These are phyloP conservation scores for Globisporangium radiosum DNA, from an alignment of 352 stramenopile genomes.

Conservation along the genomic window DNA sequence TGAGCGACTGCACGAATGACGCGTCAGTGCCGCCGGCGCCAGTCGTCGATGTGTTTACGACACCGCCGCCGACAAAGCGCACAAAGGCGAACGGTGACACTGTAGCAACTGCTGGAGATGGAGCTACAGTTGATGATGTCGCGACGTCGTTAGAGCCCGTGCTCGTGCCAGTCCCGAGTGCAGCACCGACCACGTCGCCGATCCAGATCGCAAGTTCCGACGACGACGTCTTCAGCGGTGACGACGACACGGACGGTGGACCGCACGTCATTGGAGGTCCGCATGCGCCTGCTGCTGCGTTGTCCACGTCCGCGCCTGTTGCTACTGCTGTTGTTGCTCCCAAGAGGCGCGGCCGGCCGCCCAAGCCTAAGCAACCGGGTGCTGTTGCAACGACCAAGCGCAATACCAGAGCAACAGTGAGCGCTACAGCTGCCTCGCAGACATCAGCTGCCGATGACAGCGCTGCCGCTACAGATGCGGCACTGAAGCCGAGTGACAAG, in stretches of 20 bases:
- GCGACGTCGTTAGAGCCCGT: too few species aligned
- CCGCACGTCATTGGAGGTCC: background rate
- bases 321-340: too few species aligned
- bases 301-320: too few species aligned
- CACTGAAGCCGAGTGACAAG: background rate
- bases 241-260: constrained; percentile 4
- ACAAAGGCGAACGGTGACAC: background rate
- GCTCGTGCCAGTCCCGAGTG: too few species aligned
- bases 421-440: background rate
- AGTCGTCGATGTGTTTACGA: constrained; percentile 10
- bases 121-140: too few species aligned
- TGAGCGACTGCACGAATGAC: background rate
- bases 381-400: background rate
- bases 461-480: background rate
- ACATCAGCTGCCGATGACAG: background rate
- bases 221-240: constrained; percentile 5
- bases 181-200: background rate
- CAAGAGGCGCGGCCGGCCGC: too few species aligned
- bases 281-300: too few species aligned
- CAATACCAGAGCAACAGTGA: background rate
- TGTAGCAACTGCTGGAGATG: background rate
- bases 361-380: too few species aligned
- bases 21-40: background rate
- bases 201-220: constrained; percentile 2
- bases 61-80: constrained; percentile 13